A percentile compares a stretch with the other conserved stretches of the same genome.
Conservation (phyloP, 139 green algal genomes). For the Micromonas pusilla region DNA sequence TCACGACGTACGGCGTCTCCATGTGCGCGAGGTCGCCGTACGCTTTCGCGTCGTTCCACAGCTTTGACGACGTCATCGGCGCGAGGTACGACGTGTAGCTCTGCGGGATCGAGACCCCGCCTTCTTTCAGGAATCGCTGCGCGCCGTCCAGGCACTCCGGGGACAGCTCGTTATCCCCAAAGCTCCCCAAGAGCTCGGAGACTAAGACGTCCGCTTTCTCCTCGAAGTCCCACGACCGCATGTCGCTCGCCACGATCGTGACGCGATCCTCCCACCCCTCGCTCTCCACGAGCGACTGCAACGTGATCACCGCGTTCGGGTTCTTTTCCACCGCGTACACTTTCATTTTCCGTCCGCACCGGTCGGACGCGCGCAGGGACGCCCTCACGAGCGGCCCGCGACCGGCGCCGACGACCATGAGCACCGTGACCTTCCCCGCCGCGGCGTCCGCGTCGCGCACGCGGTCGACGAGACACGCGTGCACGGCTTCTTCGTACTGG, state of each 20-base stretch:
- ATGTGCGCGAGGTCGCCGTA: constrained; percentile 79
- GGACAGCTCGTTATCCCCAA: constrained; percentile 97
- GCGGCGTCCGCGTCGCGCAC: background rate
- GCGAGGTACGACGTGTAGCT: constrained; percentile 50
- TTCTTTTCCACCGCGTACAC: constrained; percentile 99
- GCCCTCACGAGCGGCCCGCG: constrained; percentile 81
- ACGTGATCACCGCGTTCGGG: constrained; percentile 85
- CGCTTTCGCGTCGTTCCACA: constrained; percentile 54
- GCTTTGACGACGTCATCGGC: constrained; percentile 73
- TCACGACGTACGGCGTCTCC: constrained; percentile 93
- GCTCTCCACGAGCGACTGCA: constrained; percentile 60
- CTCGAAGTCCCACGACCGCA: constrained; percentile 68
- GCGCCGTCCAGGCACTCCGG: constrained; percentile 88
- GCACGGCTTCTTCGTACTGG: constrained; percentile 57
- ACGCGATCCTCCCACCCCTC: constrained; percentile 54
- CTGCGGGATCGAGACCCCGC: constrained; percentile 70
- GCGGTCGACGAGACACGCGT: background rate
- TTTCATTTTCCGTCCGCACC: background rate
- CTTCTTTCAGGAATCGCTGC: constrained; percentile 72
- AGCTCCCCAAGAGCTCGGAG: constrained; percentile 87
- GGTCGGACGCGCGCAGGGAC: constrained; percentile 28
- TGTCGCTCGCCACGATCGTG: constrained; percentile 70
- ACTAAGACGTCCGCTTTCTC: constrained; percentile 83
- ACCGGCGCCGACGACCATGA: constrained; percentile 93
- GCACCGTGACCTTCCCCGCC: constrained; percentile 32